Base-by-base conservation (phyloP, 495 filamentous ascomycete genomes). In the Lasiosphaeris hirsuta region DNA sequence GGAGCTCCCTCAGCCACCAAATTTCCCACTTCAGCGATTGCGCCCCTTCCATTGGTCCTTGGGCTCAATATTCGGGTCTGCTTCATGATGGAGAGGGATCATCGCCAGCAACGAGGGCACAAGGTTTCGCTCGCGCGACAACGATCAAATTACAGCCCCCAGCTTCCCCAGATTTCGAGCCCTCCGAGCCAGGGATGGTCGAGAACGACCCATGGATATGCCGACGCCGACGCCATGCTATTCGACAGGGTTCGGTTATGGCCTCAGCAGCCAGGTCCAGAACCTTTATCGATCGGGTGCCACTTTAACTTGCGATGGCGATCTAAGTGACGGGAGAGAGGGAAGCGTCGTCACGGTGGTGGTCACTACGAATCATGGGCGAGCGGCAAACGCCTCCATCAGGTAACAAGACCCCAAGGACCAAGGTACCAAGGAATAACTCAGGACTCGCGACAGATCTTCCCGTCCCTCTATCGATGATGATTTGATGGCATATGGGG, bases 401-500 rank as follows among this genome's bases (percentile, higher is more conserved):
- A 39, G 23, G 23, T 30, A 30, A 30, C 23, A 30, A 30, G 23
- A 30, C 23, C 23, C 23, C 5, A 2, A 2, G 2, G 23, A 30
- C 23, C 23, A 51, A 37, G 33, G 9, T 11, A 13, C 3, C n/a
- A 36, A 49, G 30, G 19, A 36, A 19, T 43, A n/a, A 46, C 38
- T 34, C 33, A 50, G 18, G 39, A 39, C 38, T 36, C 43, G 47
- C 40, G 41, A 42, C 40, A 44, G 40, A 45, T 43, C 39, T 56
- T 53, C 48, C 59, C 57, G 59, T 54, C 40, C 38, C 54, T 19
- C 42, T 49, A 44, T 44, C 51, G 54, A 51, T 37, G 37, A 35
- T 56, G 59, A 65, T 63, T 65, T 58, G 62, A 59, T 43, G 33
- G 56, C 48, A 47, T 19, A 14, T 37, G 52, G 37, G 37, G 48